Base-by-base conservation (phyloP, 495 filamentous ascomycete genomes). In the Margaritispora aquatica region DNA sequence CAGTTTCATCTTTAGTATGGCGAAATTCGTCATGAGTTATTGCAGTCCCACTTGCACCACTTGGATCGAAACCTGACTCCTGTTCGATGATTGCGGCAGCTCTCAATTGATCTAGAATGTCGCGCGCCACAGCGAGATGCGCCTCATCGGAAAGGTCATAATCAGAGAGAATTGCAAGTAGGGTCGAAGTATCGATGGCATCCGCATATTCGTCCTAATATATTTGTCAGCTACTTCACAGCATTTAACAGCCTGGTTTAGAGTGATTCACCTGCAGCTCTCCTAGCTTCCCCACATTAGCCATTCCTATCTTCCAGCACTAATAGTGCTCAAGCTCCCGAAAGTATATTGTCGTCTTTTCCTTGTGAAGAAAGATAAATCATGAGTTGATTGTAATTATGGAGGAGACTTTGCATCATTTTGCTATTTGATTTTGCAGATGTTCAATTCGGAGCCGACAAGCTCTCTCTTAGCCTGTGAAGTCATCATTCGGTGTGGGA, bases 51-150 rank as follows among this genome's bases (percentile, higher is more conserved):
- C 83, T 80, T 31, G 82, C 83, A 1, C 88, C 90, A 11, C 88
- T 91, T 0, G 90, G 84, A 59, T 96, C 90, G 67, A 95, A 95
- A 0, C 82, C 84, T 0, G 83, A 80, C 17, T 79, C 74, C 63
- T 90, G 85, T 61, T 93, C 87, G 21, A 78, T 75, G 21, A 75
- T 62, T 0, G 87, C 89, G 34, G 75, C 71, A 10, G 79, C 71
- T 48, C 84, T 85, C 8, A 96, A 69, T 0, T 69, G 52, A 21
- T 85, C 72, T 1, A 96, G 74, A 1, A 75, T 75, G 15, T 75
- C 61, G 9, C 80, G 75, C 17, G 83, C 77, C n/a, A 73, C 66
- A 11, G 73, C 57, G 13, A 91, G 69, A n/a, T 80, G 74, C 20
- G 70, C 55, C 0, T 74, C 59, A 13, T 80, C 66, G 0, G 70